Evolutionary conservation across 768 basidiomycete species (phyloP).

Genomic region (Leccinum boreale): DNA sequence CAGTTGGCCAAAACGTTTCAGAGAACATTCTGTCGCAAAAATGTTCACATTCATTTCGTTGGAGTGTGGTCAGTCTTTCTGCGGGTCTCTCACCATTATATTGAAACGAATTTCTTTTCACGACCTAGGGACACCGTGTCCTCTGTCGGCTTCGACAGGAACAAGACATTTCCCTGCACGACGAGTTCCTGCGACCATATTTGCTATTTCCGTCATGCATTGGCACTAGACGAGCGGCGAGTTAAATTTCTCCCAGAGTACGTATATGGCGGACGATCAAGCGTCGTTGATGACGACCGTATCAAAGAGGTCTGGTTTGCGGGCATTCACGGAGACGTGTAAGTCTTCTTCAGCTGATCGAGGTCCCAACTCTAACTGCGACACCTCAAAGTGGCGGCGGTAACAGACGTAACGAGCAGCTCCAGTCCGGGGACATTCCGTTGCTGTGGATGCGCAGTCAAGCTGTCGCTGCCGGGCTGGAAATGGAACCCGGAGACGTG

Average conservation of each 20-base stretch:
- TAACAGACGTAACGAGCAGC: slow-evolving; percentile 24
- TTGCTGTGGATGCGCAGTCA: slow-evolving; percentile 33
- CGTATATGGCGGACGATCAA: slow-evolving; percentile 27
- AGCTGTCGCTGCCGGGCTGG: slow-evolving; percentile 24
- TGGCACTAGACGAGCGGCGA: slow-evolving; percentile 46
- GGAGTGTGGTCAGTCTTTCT: slow-evolving; percentile 38
- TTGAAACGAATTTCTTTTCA: background rate
- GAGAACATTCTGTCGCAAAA: slow-evolving; percentile 32
- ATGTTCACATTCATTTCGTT: slow-evolving; percentile 41
- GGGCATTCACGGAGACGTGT: slow-evolving; percentile 40
- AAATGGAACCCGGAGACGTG: slow-evolving; percentile 21
- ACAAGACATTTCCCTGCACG: slow-evolving; percentile 31
- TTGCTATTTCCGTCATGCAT: slow-evolving; percentile 44
- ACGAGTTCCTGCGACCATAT: slow-evolving; percentile 31
- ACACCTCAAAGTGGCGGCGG: slow-evolving; percentile 23
- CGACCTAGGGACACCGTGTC: slow-evolving; percentile 45
- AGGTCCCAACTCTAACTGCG: background rate
- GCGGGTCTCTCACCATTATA: background rate
- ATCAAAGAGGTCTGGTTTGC: slow-evolving; percentile 45
- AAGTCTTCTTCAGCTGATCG: slow-evolving; percentile 3
- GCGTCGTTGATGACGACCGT: slow-evolving; percentile 12
- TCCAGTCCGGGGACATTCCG: slow-evolving; percentile 29
- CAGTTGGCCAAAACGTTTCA: slow-evolving; percentile 30
- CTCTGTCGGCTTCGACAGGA: slow-evolving; percentile 38
- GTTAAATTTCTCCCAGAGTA: slow-evolving; percentile 49